Evolutionary conservation across 176 grass and related monocot species (phyloP), one percentile per base, ranked within the genome.

Genomic region (Oryza australiensis): DNA sequence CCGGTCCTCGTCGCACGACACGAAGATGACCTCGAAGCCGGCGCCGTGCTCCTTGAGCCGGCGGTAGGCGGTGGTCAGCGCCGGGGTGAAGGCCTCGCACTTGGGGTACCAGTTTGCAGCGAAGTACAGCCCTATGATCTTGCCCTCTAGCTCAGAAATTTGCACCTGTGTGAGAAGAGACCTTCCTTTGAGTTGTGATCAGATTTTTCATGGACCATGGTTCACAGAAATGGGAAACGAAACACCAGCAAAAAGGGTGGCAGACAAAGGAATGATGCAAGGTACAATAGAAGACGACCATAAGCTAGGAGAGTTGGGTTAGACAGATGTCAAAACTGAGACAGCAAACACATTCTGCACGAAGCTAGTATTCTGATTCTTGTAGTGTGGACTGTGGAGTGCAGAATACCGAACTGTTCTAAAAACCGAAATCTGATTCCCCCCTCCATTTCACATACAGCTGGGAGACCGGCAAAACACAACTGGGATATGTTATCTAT

Each of bases 41-140:
- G 34, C 69, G 26, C 64, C 82, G 26, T 62, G 40, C 7, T 71
- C 85, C 65, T 26, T 80, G 29, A 93, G 85, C 34, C 62, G 68
- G 23, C 23, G 41, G 72, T 93, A 93, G 1, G 88, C 91, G 37
- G 63, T 74, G 10, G 74, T 68, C 68, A 93, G 78, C 77, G 89
- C 68, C 27, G 73, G 91, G 5, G 91, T 93, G 78, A 90, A 93
- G 28, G 85, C 59, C 87, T 90, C 85, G 62, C 91, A 93, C 66
- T 68, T 93, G 26, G 67, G 82, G 53, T 87, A 85, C 91, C 91
- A 93, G 82, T 90, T 93, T 0, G 91, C 91, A 0, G 91, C 91
- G 80, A 93, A 93, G 82, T 93, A 93, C 5, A 93, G 75, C 23
- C 78, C 91, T 24, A 93, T 12, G 24, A 74, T 48, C 85, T 90